Percentiles rank a stretch among this genome's conserved stretches.
Conservation (phyloP, 345 rosid species). For the Erucastrum elatum region DNA sequence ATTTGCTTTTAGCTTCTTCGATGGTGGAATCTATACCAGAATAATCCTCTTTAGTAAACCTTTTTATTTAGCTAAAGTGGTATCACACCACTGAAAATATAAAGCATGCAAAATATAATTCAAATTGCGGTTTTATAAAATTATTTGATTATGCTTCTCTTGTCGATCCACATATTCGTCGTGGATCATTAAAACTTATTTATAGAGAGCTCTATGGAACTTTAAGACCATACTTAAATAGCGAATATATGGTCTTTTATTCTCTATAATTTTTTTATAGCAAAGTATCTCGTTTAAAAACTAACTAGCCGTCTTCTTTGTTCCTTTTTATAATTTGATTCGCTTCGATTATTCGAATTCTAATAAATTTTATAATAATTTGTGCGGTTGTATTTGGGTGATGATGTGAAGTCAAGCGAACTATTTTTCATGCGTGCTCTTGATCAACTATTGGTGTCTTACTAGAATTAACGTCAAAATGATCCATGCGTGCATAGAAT, state of each 20-base stretch:
- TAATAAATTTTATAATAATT: background rate
- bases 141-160: background rate
- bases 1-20: conserved; percentile 14
- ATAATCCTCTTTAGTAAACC: conserved; percentile 11
- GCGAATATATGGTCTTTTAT: background rate
- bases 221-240: conserved; percentile 4
- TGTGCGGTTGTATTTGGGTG: background rate
- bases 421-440: background rate
- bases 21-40: conserved; percentile 33
- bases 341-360: conserved; percentile 3
- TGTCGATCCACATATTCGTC: conserved; percentile 5
- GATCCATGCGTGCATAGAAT: conserved; percentile 10
- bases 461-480: background rate
- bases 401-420: background rate
- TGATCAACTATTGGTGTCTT: background rate
- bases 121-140: conserved; percentile 6
- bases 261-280: background rate
- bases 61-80: conserved; percentile 4
- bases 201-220: background rate
- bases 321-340: background rate
- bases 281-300: background rate
- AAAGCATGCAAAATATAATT: background rate
- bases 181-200: background rate
- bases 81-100: background rate
- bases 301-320: background rate